Conservation (phyloP, 257 asterid species). For the Datura wrightii region DNA sequence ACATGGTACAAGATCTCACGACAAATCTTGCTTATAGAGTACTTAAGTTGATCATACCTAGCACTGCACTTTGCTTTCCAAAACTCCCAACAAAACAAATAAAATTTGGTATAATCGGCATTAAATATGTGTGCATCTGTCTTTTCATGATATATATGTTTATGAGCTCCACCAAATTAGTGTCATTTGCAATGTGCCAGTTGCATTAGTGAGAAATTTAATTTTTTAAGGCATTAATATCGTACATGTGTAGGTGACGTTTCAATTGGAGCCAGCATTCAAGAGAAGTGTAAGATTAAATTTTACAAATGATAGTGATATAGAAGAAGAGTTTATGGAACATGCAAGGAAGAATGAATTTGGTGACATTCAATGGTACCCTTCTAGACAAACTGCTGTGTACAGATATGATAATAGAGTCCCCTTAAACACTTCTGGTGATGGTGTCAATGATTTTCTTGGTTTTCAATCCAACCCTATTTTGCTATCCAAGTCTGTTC, state of each 20-base stretch:
- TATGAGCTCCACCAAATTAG: no score
- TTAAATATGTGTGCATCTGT: no score
- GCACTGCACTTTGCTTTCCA: no score
- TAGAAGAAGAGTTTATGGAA: slow-evolving; percentile 61
- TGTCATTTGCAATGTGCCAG: no score
- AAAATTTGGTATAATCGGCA: no score
- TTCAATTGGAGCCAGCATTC: slow-evolving; percentile 67
- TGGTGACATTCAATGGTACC: slow-evolving; percentile 92
- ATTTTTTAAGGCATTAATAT: no score
- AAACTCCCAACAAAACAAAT: no score
- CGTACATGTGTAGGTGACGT: slow-evolving; percentile 55
- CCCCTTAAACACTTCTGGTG: slow-evolving; percentile 57
- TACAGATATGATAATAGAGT: slow-evolving; percentile 73
- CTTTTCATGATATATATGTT: no score
- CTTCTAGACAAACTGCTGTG: slow-evolving; percentile 72
- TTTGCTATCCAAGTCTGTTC: slow-evolving; percentile 50
- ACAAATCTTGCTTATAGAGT: no score
- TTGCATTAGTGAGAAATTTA: no score
- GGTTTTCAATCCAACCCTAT: slow-evolving; percentile 79
- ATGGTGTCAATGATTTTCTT: slow-evolving; percentile 75
- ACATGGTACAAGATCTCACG: no score
- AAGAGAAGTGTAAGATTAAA: slow-evolving; percentile 70
- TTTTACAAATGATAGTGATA: slow-evolving; percentile 58
- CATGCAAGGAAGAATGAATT: slow-evolving; percentile 73
- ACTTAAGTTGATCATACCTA: no score